Base-by-base conservation (phyloP, 1,284 basidiomycete species). In the Ganoderma lucidum region DNA sequence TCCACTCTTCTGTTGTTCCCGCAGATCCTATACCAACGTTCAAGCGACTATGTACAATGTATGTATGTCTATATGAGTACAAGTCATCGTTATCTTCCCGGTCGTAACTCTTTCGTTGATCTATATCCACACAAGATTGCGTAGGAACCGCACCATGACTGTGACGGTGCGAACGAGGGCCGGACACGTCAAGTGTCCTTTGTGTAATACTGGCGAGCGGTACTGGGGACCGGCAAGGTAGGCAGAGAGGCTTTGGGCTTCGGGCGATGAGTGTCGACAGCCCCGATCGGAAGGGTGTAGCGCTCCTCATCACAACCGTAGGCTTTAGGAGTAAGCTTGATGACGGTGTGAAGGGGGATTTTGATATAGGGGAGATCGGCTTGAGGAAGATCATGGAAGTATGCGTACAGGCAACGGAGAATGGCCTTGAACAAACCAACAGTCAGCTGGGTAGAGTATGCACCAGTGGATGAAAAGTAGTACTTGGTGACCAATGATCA, bases 271-370 rank as follows among this genome's bases (percentile, higher is more conserved):
- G 96, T 98, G 80, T 97, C 94, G 32, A 98, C 96, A 0, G 96
- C 96, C 32, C 87, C 87, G 76, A 98, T 98, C 6, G 95, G 95
- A 1, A 98, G 83, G 0, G 93, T 87, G 79, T 94, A 96, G 67
- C 98, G 87, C 80, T 97, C 96, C 81, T 99, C 98, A 80, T 98
- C 96, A 84, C 97, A 99, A 28, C 98, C 98, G 79, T 99, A 99
- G 1, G 98, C 98, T 79, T 96, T 96, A 2, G 98, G 98, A 0
- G 97, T 99, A 65, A 99, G 87, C 82, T 99, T 98, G 81, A 99
- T 98, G 42, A 99, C 93, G 0, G 97, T 99, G 80, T 99, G 98
- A 66, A 99, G 82, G 0, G 96, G 96, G 64, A 97, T 95, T 82
- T 98, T 98, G 87, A 99, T 96, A 79, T 99, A 99, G 0, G 98